Percentiles rank a stretch among this genome's conserved stretches.
These are phyloP conservation scores for Juglanconis sp. DNA, from an alignment of 2,329 filamentous ascomycete species.

Conservation along the genomic window DNA sequence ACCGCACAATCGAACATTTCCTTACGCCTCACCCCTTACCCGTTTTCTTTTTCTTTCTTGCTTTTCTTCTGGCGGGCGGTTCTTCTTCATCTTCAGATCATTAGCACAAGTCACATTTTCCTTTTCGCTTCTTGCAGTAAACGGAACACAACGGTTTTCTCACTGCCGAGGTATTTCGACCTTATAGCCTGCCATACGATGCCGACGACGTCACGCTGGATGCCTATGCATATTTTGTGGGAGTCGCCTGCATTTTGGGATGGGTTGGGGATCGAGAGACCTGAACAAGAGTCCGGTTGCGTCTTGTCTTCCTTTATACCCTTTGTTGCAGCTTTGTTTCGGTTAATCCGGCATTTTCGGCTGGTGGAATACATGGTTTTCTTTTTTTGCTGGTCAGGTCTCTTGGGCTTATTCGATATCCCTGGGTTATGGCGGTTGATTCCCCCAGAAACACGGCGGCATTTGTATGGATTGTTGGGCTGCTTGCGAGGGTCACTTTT, in stretches of 20 bases:
- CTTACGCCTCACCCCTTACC: not conserved
- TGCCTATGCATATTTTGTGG: conserved; percentile 4
- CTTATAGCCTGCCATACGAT: not conserved
- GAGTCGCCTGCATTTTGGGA: not conserved
- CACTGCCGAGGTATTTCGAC: not conserved
- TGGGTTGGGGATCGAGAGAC: not conserved
- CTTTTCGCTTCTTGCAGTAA: not conserved
- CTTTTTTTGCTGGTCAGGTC: conserved; percentile 12
- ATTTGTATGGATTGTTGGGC: conserved; percentile 10
- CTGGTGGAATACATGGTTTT: conserved; percentile 19
- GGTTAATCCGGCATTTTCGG: conserved; percentile 1
- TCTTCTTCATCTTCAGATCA: not conserved
- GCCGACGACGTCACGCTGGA: conserved; percentile 1
- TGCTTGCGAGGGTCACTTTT: conserved; percentile 3
- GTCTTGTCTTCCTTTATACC: conserved; percentile 16
- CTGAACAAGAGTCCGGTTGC: conserved; percentile 1
- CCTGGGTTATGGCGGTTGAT: conserved; percentile 10
- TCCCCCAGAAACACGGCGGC: conserved; percentile 6
- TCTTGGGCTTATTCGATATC: conserved; percentile 11
- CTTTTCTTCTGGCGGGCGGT: not conserved
- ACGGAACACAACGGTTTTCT: not conserved
- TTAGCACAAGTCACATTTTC: not conserved
- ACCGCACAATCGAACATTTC: too few species aligned
- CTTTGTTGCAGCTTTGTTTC: conserved; percentile 8
- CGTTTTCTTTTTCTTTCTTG: not conserved